Evolutionary conservation across 441 rosid species (phyloP).

Genomic region (Erysimum cheiri): DNA sequence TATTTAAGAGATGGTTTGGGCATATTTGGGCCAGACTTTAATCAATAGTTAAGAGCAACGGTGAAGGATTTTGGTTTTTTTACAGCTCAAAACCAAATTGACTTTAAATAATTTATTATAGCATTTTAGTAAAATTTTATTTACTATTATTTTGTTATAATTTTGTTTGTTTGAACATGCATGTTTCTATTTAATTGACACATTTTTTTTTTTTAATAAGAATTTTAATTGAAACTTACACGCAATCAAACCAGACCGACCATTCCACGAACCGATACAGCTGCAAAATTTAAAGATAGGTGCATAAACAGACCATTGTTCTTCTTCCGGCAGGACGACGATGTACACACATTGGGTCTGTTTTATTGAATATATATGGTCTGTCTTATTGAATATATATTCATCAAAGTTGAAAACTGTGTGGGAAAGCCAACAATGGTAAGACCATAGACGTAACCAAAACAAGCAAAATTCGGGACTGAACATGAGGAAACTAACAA

Average conservation of each 20-base stretch:
- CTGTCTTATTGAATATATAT: constrained; percentile 37
- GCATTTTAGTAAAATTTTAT: no score
- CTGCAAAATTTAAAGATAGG: background rate
- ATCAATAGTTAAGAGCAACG: no score
- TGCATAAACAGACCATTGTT: background rate
- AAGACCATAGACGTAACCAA: constrained; percentile 25
- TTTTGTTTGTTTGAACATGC: no score
- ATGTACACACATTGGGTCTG: background rate
- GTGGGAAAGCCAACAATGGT: constrained; percentile 16
- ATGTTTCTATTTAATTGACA: no score
- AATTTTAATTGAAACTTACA: background rate
- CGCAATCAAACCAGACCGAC: background rate
- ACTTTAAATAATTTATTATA: no score
- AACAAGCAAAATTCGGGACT: constrained; percentile 31
- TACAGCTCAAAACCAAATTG: no score
- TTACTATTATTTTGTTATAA: no score
- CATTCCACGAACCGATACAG: background rate
- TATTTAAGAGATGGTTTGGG: background rate
- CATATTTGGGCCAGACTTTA: background rate
- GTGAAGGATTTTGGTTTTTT: no score
- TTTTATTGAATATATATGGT: background rate
- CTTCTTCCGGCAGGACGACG: background rate
- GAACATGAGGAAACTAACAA: constrained; percentile 7
- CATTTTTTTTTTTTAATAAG: no score
- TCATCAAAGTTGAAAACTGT: constrained; percentile 30